Evolutionary conservation across 2,329 filamentous ascomycete genomes (phyloP).

Genomic region (Paecilomyces dactylethromorphus): DNA sequence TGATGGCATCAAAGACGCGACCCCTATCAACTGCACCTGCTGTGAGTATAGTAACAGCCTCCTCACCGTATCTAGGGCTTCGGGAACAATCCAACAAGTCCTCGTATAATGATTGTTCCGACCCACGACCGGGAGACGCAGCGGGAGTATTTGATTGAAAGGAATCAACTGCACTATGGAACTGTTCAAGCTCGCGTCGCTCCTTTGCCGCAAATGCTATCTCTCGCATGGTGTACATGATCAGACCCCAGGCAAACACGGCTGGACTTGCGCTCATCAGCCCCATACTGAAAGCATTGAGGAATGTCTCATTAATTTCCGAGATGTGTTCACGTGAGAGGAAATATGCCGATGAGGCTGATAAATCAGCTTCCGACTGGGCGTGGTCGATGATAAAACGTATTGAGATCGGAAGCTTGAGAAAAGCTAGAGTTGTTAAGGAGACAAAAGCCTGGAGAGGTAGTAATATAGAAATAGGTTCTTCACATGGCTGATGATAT

Average conservation of each 20-base stretch:
- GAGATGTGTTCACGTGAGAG: conserved; percentile 63
- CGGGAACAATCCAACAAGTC: conserved; percentile 41
- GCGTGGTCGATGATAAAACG: conserved; percentile 40
- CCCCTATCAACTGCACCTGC: conserved; percentile 40
- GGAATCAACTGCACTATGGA: conserved; percentile 34
- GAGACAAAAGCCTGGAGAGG: conserved; percentile 65
- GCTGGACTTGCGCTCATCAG: conserved; percentile 64
- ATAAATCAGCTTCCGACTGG: conserved; percentile 14
- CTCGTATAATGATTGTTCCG: conserved; percentile 40
- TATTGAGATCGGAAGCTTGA: conserved; percentile 60
- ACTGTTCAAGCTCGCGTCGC: conserved; percentile 37
- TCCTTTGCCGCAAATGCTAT: conserved; percentile 58
- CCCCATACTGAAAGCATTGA: conserved; percentile 50
- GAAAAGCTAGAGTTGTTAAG: conserved; percentile 63
- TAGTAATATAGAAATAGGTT: conserved; percentile 33
- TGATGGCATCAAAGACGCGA: conserved; percentile 44
- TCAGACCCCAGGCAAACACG: conserved; percentile 73
- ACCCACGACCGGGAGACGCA: conserved; percentile 17
- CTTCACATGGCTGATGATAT: conserved; percentile 28
- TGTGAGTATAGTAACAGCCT: conserved; percentile 43
- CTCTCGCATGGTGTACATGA: conserved; percentile 63
- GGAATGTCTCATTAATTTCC: conserved; percentile 65
- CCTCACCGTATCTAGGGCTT: conserved; percentile 34
- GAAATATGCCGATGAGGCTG: conserved; percentile 53
- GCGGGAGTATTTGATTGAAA: conserved; percentile 31